Evolutionary conservation across 352 stramenopile species (phyloP), one percentile per base, ranked within the genome.

Genomic region (Phytophthora ramorum): DNA sequence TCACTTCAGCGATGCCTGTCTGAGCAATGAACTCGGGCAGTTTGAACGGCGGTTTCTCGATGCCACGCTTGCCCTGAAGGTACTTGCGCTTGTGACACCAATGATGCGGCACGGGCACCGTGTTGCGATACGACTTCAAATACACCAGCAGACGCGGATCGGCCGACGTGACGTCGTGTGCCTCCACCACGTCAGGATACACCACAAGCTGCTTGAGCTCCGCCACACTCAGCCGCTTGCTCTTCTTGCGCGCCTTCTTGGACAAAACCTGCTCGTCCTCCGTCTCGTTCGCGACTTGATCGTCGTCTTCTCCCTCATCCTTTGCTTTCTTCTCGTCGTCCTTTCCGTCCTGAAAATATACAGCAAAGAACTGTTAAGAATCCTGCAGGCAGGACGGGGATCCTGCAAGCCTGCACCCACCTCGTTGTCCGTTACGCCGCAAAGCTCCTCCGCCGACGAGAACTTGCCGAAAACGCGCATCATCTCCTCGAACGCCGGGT

Each of bases 81-180:
- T 99, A 99, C 73, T 99, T 99, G 37, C 97, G 93, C 66, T 99
- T 99, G 58, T 98, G 91, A 71, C 95, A 96, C 97, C 98, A 99
- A 73, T 99, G 98, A 38, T 86, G 80, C 12, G 98, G 97, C 17
- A 99, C 97, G 1, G 96, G 90, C 10, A 99, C 97, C 10, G 97
- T 98, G 55, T 98, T 98, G 28, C 91, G 84, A 59, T 97, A 95
- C 40, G 91, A 90, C 67, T 99, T 99, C 1, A 99, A 78, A 61
- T 96, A 95, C 55, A 99, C 90, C 17, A 99, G 76, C 59, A 99
- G 92, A 9, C 93, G 82, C 19, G 97, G 97, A 76, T 99, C 97
- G 3, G 88, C 78, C 5, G 97, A 95, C 28, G 97, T 99, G 35
- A 99, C 88, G 76, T 99, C 98, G 75, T 99, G 96, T 2, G 85